These are phyloP conservation scores for Ascochyta fabae DNA, from an alignment of 2,329 filamentous ascomycete species.

Conservation along the genomic window DNA sequence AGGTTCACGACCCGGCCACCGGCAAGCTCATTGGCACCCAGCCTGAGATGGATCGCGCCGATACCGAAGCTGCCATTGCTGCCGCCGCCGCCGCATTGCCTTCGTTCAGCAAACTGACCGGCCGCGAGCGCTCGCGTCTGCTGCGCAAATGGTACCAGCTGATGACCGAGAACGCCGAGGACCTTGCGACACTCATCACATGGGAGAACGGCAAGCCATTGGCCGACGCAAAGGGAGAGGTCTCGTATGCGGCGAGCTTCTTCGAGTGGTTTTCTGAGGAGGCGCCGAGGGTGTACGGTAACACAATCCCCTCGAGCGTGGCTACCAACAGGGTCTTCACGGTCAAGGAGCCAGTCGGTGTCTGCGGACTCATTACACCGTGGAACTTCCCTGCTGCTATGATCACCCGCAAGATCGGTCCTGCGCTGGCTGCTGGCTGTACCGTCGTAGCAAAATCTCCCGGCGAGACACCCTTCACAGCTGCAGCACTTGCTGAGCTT, in stretches of 20 bases:
- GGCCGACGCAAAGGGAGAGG: constrained; percentile 56
- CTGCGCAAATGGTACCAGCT: constrained; percentile 83
- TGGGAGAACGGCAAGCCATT: constrained; percentile 90
- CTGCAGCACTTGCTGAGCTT: constrained; percentile 85
- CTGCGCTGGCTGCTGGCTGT: constrained; percentile 90
- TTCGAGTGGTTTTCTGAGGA: constrained; percentile 53
- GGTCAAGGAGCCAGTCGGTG: constrained; percentile 82
- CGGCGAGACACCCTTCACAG: constrained; percentile 89
- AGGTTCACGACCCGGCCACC: constrained; percentile 83
- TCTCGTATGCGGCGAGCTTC: constrained; percentile 50
- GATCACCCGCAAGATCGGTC: constrained; percentile 59
- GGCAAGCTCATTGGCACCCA: constrained; percentile 80
- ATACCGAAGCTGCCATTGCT: constrained; percentile 80
- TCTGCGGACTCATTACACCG: constrained; percentile 82
- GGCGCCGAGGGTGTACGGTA: constrained; percentile 59
- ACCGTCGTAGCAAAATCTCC: constrained; percentile 93
- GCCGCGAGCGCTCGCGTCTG: constrained; percentile 75
- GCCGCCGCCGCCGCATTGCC: constrained; percentile 81
- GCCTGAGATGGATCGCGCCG: constrained; percentile 80
- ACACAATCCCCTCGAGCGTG: constrained; percentile 73
- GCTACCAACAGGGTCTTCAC: constrained; percentile 78
- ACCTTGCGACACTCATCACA: constrained; percentile 82
- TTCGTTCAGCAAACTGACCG: constrained; percentile 73
- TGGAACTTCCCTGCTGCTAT: constrained; percentile 77
- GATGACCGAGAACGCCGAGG: constrained; percentile 78